Evolutionary conservation across 495 filamentous ascomycete species (phyloP).

Genomic region (Entonaema liquescens): DNA sequence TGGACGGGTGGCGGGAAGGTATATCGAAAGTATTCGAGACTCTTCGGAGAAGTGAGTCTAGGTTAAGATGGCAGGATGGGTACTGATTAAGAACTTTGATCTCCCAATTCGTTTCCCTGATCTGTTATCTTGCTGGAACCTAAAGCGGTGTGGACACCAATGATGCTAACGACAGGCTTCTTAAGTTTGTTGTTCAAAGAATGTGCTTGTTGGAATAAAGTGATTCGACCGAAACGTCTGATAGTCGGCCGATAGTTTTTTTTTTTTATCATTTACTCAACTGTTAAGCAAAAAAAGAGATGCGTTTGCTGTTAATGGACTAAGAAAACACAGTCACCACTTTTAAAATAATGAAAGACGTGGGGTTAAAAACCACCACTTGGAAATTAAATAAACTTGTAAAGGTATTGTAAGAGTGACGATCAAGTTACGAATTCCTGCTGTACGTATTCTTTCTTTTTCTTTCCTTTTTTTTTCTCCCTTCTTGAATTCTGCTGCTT

Average conservation of each 20-base stretch:
- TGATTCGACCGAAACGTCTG: conserved; percentile 25
- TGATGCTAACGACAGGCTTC: neutral
- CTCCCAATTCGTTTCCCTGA: conserved; percentile 14
- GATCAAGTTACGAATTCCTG: conserved; percentile 6
- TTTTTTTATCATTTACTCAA: conserved; percentile 19
- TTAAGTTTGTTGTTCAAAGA: neutral
- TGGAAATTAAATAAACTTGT: neutral
- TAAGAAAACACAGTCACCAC: conserved; percentile 7
- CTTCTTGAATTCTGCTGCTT: conserved; percentile 10
- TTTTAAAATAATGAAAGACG: conserved; percentile 10
- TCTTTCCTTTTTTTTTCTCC: neutral
- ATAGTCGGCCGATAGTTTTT: conserved; percentile 29
- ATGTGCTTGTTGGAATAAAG: conserved; percentile 18
- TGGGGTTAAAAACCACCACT: conserved; percentile 7
- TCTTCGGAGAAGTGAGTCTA: neutral
- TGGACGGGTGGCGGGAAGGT: conserved; percentile 32
- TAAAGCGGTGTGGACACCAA: conserved; percentile 24
- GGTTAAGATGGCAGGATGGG: conserved; percentile 3
- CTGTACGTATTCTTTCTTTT: neutral
- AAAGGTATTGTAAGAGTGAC: conserved; percentile 9
- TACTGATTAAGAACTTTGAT: conserved; percentile 16
- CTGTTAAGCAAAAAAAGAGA: conserved; percentile 15
- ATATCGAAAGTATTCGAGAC: conserved; percentile 19
- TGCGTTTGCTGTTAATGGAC: neutral
- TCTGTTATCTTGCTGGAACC: conserved; percentile 4